phyloP scores from a whole-genome alignment of 768 basidiomycete species.

The Tulasnella sp. region DNA sequence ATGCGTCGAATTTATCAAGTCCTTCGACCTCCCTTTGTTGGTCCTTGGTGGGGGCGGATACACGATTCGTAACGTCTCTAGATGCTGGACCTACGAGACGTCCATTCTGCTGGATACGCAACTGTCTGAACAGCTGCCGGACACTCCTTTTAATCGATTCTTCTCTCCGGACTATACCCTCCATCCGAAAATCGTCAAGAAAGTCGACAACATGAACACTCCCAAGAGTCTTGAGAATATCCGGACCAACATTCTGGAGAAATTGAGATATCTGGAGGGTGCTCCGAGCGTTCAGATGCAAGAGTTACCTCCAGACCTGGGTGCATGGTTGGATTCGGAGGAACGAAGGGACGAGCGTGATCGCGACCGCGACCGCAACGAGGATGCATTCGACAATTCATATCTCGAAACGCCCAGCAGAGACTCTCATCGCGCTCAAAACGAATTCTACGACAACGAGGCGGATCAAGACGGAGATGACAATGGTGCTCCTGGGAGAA shows the following conservation, averaged over 20 bases:
- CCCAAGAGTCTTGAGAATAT: constrained; percentile 79
- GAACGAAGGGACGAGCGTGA: constrained; percentile 63
- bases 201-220: constrained; percentile 91
- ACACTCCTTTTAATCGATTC: constrained; percentile 87
- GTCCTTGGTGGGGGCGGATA: constrained; percentile 96
- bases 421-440: constrained; percentile 54
- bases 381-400: constrained; percentile 50
- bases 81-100: constrained; percentile 99
- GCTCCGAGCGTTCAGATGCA: constrained; percentile 97
- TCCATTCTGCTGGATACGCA: constrained; percentile 80
- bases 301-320: constrained; percentile 90
- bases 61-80: constrained; percentile 91
- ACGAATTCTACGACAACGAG: constrained; percentile 73
- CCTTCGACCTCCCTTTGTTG: constrained; percentile 84
- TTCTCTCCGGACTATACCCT: constrained; percentile 91
- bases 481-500: constrained; percentile 29
- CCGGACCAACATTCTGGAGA: constrained; percentile 77
- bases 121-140: constrained; percentile 82
- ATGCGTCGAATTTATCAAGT: constrained; percentile 94
- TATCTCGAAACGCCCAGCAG: constrained; percentile 36
- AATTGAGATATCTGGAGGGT: constrained; percentile 86
- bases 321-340: constrained; percentile 63
- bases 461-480: constrained; percentile 43
- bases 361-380: constrained; percentile 31
- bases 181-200: constrained; percentile 83